phyloP scores from a whole-genome alignment of 257 asterid genomes.

The Leptodermis oblonga region DNA sequence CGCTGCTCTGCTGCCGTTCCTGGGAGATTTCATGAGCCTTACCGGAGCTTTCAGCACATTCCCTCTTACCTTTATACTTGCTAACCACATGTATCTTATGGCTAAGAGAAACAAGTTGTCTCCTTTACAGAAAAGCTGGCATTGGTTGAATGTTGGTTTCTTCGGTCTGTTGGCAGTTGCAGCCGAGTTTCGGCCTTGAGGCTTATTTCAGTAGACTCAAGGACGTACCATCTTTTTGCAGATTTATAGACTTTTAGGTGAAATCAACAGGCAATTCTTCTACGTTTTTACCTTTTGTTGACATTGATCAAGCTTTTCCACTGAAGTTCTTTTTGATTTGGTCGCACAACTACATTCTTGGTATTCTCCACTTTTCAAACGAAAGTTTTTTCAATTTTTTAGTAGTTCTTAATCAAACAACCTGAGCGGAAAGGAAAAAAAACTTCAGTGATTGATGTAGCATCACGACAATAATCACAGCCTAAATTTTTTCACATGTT shows the following conservation, averaged over 20 bases:
- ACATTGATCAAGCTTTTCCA: not conserved
- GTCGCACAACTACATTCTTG: too few relatives aligned
- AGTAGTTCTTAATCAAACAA: too few relatives aligned
- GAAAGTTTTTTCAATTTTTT: too few relatives aligned
- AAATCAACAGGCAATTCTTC: not conserved
- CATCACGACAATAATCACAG: too few relatives aligned
- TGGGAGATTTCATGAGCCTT: conserved; percentile 98
- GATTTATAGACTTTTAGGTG: conserved; percentile 37
- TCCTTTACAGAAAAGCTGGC: conserved; percentile 72
- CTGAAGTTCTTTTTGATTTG: not conserved
- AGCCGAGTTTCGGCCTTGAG: conserved; percentile 72
- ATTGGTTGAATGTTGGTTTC: conserved; percentile 70
- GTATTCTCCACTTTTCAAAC: too few relatives aligned
- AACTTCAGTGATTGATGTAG: too few relatives aligned
- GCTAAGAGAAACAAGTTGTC: conserved; percentile 55
- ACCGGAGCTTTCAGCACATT: conserved; percentile 95
- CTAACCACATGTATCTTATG: conserved; percentile 90
- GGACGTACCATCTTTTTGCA: conserved; percentile 62
- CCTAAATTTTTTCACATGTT: too few relatives aligned
- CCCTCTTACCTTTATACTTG: conserved; percentile 92
- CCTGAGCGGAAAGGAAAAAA: too few relatives aligned
- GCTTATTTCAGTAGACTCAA: conserved; percentile 64
- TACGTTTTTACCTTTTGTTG: not conserved
- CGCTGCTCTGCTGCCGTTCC: conserved; percentile 81
- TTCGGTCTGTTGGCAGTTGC: conserved; percentile 58